Conservation (phyloP, 164 flowering plant genomes). For the Berberis thunbergii region DNA sequence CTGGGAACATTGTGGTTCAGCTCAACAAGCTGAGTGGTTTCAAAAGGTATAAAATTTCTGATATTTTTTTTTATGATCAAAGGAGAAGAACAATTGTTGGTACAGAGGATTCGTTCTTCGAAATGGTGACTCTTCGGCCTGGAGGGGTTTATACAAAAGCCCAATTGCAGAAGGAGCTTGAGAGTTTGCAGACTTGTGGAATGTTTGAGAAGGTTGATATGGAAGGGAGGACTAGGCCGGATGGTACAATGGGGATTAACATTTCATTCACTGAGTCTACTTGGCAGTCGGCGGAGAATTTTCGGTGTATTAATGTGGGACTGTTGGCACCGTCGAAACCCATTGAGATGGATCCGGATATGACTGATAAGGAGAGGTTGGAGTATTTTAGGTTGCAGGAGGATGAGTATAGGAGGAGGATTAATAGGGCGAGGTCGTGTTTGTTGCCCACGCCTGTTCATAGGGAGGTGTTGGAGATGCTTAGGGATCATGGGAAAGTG, state of each 20-base stretch:
- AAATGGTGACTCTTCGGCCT: constrained; percentile 79
- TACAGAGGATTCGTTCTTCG: constrained; percentile 82
- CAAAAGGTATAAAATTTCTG: constrained; percentile 73
- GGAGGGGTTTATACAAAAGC: constrained; percentile 86
- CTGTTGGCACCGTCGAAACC: constrained; percentile 70
- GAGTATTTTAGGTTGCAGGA: constrained; percentile 60
- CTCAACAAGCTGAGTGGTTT: constrained; percentile 72
- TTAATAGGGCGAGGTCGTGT: constrained; percentile 69
- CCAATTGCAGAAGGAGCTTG: constrained; percentile 78
- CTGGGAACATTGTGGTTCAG: constrained; percentile 65
- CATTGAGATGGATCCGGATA: constrained; percentile 62
- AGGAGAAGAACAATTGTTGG: constrained; percentile 37
- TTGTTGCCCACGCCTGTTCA: constrained; percentile 53
- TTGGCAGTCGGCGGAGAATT: constrained; percentile 69
- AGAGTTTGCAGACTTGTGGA: constrained; percentile 73
- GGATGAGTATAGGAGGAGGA: constrained; percentile 80
- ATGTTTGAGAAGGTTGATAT: constrained; percentile 96
- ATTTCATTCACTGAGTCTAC: constrained; percentile 72
- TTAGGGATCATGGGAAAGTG: constrained; percentile 63
- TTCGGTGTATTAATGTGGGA: constrained; percentile 90
- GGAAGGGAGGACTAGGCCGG: constrained; percentile 68
- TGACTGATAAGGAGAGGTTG: constrained; percentile 73
- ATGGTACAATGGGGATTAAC: constrained; percentile 59
- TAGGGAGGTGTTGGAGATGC: constrained; percentile 53
- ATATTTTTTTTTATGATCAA: constrained; percentile 59